Evolutionary conservation across 1,139 yeast genomes (phyloP), one percentile per base, ranked within the genome.

Genomic region (Kodamaea sp.): DNA sequence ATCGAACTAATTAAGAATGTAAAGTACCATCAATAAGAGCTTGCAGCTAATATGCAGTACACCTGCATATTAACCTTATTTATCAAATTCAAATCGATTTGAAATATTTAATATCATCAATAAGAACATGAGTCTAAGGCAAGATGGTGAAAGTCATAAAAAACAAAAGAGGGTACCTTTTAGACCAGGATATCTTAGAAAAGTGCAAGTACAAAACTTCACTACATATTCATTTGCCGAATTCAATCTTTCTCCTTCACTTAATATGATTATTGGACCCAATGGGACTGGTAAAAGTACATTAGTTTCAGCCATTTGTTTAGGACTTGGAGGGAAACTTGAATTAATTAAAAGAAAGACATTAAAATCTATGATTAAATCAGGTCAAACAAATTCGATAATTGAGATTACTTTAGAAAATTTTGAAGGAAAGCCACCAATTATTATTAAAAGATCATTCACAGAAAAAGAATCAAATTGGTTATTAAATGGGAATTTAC

Each of bases 221-320:
- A 89, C 94, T 53, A 88, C 96, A 1, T 90, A 90, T 56, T 64
- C 81, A 2, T 67, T 78, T 41, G 85, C 92, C 0, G 92, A 85
- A 56, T 90, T 88, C 59, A 69, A 72, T 32, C 72, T 90, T 37
- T 86, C 95, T 0, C 97, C 97, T 0, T 73, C 83, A 2, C 69
- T 94, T 56, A 94, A 94, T 58, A 80, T 94, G 87, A 85, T 94
- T 42, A 85, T 92, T 40, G 98, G 97, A 0, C 97, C 98, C 6
- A 94, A 94, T 57, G 99, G 99, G 29, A 81, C 96, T 0, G 99
- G 99, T 6, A 94, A 94, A 57, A 82, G 94, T 35, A 88, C 98
- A 0, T 78, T 92, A 50, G 96, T 92, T 6, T 88, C 97, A 43
- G 97, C 97, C 0, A 79, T 92, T 1, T 92, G 96, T 58, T 68